Evolutionary conservation across 306 rosid species (phyloP).

Genomic region (Abrus pulchellus): DNA sequence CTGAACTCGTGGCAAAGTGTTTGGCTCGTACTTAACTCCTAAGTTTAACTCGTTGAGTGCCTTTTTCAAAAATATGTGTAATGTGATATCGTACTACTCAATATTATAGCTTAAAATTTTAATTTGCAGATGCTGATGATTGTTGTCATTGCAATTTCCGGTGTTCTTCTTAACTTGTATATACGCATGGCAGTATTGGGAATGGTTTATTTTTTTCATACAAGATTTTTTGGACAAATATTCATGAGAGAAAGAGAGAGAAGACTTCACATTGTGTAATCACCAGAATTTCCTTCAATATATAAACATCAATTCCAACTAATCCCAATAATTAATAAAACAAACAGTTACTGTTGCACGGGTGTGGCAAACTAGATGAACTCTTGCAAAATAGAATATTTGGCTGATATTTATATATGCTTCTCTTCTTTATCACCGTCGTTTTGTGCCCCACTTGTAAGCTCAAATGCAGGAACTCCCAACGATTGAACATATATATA

Average conservation of each 20-base stretch:
- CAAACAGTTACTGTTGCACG: not conserved
- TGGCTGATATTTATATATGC: not conserved
- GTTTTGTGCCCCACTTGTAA: constrained; percentile 48
- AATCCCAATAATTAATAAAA: not conserved
- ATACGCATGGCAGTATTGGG: too few relatives aligned
- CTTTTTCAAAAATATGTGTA: not conserved
- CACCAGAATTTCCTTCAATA: too few relatives aligned
- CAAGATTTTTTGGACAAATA: too few relatives aligned
- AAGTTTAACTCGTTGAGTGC: not conserved
- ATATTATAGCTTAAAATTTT: not conserved
- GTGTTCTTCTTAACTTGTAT: not conserved
- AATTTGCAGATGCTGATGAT: not conserved
- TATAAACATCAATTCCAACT: too few relatives aligned
- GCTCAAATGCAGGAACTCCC: constrained; percentile 54
- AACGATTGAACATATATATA: constrained; percentile 23
- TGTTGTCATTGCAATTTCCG: not conserved
- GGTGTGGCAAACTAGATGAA: not conserved
- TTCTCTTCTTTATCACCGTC: constrained; percentile 33
- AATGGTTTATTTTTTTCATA: too few relatives aligned
- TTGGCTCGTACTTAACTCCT: not conserved
- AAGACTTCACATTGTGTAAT: too few relatives aligned
- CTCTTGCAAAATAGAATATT: not conserved
- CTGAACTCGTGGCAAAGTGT: not conserved
- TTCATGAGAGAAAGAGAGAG: too few relatives aligned
- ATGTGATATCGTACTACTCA: too few relatives aligned